Evolutionary conservation across 768 basidiomycete species (phyloP), one percentile per base, ranked within the genome.

Genomic region (Leucosporidium yakuticum): DNA sequence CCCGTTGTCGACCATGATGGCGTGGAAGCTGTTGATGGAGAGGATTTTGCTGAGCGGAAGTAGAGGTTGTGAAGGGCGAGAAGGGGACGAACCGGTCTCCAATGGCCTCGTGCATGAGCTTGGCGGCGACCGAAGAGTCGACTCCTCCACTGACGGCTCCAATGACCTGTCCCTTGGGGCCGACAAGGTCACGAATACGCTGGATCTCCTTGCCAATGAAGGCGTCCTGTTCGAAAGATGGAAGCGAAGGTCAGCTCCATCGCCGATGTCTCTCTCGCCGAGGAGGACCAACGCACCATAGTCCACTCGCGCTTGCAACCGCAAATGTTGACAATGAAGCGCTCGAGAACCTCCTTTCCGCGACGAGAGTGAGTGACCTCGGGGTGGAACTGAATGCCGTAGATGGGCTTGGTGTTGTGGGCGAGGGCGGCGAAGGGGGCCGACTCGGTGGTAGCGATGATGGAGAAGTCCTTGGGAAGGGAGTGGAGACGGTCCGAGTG

Each of bases 1-100:
- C 65, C 96, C 96, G 76, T 99, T 99, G 80, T 98, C 95, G 54
- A 98, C 96, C 93, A 98, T 94, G 81, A 98, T 96, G 15, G 94
- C 96, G 76, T 95, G 96, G 84, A 99, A 99, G 68, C 94, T 95
- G 75, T 23, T 27, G 44, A 36, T n/a, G n/a, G 9, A 17, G 49
- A 36, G 29, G 1, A 19, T n/a, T 0, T 15, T 31, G 11, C 49
- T 23, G 11, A 31, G n/a, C 25, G 4, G 29, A 29, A 4, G 23
- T 1, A 9, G 14, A 44, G 39, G 39, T 15, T 7, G 14, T 9
- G 39, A 12, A 44, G 39, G 2, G 6, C 2, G 14, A 8, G 55
- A 29, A n/a, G 54, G 34, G 21, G 50, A 73, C 82, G 53, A 76
- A 90, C 91, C 95, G 85, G 78, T 97, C 92, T 34, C 96, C 96